Conservation (phyloP, 1,139 yeast genomes). For the Spathaspora sp. region DNA sequence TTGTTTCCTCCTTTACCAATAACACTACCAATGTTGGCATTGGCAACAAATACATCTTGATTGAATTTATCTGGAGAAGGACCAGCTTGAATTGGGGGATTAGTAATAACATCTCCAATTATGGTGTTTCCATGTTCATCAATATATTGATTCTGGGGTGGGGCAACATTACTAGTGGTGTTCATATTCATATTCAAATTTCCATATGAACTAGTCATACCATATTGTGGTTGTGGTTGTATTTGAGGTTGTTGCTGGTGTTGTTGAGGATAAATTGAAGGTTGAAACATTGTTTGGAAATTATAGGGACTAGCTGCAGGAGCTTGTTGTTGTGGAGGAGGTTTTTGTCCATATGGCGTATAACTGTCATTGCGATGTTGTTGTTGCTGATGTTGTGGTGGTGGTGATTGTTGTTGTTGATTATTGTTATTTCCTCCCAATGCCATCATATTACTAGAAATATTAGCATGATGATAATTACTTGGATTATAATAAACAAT, state of each 20-base stretch:
- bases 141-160: conserved; percentile 38
- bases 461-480: conserved; percentile 33
- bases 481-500: conserved; percentile 68
- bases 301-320: conserved; percentile 27
- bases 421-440: conserved; percentile 2
- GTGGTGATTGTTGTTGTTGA: conserved; percentile 5
- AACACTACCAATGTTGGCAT: conserved; percentile 76
- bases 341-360: conserved; percentile 7
- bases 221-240: conserved; percentile 11
- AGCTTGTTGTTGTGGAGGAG: background rate
- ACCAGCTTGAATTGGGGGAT: conserved; percentile 39
- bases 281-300: conserved; percentile 46
- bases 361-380: background rate
- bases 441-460: conserved; percentile 11
- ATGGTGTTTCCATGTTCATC: conserved; percentile 49
- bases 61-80: conserved; percentile 47
- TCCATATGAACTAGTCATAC: conserved; percentile 7
- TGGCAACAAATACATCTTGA: conserved; percentile 76
- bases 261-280: conserved; percentile 39
- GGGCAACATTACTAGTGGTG: conserved; percentile 21
- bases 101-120: conserved; percentile 46
- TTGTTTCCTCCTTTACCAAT: conserved; percentile 87
- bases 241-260: conserved; percentile 23
- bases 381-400: conserved; percentile 7
- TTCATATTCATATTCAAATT: conserved; percentile 3